These are phyloP conservation scores for Rhodotorula diobovata DNA, from an alignment of 768 basidiomycete genomes.

Conservation along the genomic window DNA sequence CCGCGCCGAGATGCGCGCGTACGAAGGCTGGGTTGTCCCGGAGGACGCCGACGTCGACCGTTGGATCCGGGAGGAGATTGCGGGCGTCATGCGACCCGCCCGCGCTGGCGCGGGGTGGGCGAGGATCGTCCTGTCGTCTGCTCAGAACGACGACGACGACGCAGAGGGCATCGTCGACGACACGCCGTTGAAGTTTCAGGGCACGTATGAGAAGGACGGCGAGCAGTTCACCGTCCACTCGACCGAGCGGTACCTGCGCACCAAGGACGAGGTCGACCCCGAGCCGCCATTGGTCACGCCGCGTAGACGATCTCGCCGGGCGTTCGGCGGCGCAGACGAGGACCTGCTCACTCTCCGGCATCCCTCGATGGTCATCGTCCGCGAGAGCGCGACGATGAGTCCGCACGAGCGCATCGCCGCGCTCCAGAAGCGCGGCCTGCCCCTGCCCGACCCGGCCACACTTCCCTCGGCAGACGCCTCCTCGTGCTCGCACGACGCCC, in stretches of 20 bases:
- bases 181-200: constrained; percentile 20
- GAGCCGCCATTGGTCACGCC: constrained; percentile 1
- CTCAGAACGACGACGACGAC: background rate
- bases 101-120: constrained; percentile 14
- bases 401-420: constrained; percentile 12
- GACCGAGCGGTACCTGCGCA: constrained; percentile 20
- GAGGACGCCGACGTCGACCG: constrained; percentile 14
- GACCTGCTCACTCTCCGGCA: background rate
- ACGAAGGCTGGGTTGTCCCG: constrained; percentile 33
- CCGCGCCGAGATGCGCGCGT: constrained; percentile 24
- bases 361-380: constrained; percentile 23
- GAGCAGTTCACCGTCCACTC: constrained; percentile 31
- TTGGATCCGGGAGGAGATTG: constrained; percentile 26
- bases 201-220: constrained; percentile 12
- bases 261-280: constrained; percentile 21
- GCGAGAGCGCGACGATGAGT: constrained; percentile 14
- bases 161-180: too few species aligned
- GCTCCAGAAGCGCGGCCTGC: constrained; percentile 21
- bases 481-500: constrained; percentile 64
- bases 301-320: background rate
- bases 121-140: constrained; percentile 11
- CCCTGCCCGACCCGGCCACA: background rate
- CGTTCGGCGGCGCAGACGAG: background rate
- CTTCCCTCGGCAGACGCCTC: background rate
- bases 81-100: constrained; percentile 7